Percentiles rank a stretch among this genome's conserved stretches.
These are phyloP conservation scores for Suillus plorans DNA, from an alignment of 768 basidiomycete species.

Conservation along the genomic window DNA sequence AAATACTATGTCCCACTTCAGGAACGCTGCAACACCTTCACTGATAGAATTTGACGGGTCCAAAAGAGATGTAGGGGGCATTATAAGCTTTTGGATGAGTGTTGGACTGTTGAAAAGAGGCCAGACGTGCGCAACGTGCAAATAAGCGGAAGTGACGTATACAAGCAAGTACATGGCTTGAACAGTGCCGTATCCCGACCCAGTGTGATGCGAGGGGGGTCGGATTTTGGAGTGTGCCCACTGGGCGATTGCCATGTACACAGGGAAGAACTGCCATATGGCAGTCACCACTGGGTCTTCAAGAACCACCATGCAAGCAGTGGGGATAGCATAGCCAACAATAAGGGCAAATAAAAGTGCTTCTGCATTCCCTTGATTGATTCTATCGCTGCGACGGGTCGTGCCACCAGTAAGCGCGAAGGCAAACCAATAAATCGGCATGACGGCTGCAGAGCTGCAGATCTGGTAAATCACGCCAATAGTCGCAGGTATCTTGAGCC, in stretches of 20 bases:
- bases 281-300: slow-evolving; percentile 45
- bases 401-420: slow-evolving; percentile 41
- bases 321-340: slow-evolving; percentile 43
- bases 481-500: slow-evolving; percentile 41
- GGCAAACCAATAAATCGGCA: slow-evolving; percentile 46
- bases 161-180: slow-evolving; percentile 11
- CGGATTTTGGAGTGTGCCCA: slow-evolving; percentile 38
- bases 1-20: slow-evolving; percentile 49
- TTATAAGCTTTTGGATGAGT: slow-evolving; percentile 3
- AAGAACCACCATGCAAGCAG: slow-evolving; percentile 41
- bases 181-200: slow-evolving; percentile 8
- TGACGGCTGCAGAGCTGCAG: slow-evolving; percentile 39
- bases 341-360: slow-evolving; percentile 45
- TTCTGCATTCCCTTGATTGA: slow-evolving; percentile 45
- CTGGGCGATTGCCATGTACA: slow-evolving; percentile 40
- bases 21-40: slow-evolving; percentile 31
- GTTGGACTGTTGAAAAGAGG: not conserved
- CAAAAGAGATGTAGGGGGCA: slow-evolving; percentile 4
- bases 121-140: slow-evolving; percentile 20
- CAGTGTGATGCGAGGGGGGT: not conserved
- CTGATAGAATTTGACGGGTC: not conserved
- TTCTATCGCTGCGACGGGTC: slow-evolving; percentile 6
- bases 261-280: slow-evolving; percentile 51
- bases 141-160: slow-evolving; percentile 21
- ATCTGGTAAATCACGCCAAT: slow-evolving; percentile 41